Evolutionary conservation across 2,329 filamentous ascomycete genomes (phyloP).

Genomic region (Microcyclospora pomicola): DNA sequence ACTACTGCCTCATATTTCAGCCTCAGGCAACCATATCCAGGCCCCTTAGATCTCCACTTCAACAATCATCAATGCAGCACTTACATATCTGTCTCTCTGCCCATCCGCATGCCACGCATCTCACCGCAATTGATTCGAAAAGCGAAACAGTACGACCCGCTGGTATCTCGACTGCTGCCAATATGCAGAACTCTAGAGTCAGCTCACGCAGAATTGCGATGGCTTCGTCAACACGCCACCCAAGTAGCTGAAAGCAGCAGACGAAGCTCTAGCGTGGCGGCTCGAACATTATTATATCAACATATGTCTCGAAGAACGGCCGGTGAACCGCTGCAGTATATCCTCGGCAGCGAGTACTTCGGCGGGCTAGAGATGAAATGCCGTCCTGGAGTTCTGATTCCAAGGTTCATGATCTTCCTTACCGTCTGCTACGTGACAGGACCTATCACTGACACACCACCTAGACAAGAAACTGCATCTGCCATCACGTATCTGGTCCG

Average conservation of each 20-base stretch:
- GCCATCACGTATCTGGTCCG: slow-evolving; percentile 22
- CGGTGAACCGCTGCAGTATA: slow-evolving; percentile 79
- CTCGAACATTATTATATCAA: slow-evolving; percentile 18
- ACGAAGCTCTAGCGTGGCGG: slow-evolving; percentile 6
- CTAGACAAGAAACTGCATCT: slow-evolving; percentile 35
- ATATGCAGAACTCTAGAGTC: slow-evolving; percentile 50
- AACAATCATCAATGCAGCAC: no score
- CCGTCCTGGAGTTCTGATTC: slow-evolving; percentile 67
- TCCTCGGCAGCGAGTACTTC: slow-evolving; percentile 80
- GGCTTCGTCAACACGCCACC: slow-evolving; percentile 49
- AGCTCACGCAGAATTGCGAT: slow-evolving; percentile 56
- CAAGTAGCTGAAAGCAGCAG: slow-evolving; percentile 4
- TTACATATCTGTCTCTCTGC: neutral
- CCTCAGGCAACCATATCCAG: no score
- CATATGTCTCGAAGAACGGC: slow-evolving; percentile 28
- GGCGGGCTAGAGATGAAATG: slow-evolving; percentile 69
- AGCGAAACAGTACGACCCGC: slow-evolving; percentile 14
- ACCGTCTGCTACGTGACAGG: neutral
- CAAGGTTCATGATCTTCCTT: slow-evolving; percentile 39
- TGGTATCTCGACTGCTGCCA: slow-evolving; percentile 48
- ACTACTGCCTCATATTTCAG: no score
- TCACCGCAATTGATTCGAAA: slow-evolving; percentile 13
- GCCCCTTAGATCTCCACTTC: no score
- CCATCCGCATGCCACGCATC: slow-evolving; percentile 18
- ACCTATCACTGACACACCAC: neutral